Conservation (phyloP, 164 flowering plant genomes). For the Aristolochia contorta region DNA sequence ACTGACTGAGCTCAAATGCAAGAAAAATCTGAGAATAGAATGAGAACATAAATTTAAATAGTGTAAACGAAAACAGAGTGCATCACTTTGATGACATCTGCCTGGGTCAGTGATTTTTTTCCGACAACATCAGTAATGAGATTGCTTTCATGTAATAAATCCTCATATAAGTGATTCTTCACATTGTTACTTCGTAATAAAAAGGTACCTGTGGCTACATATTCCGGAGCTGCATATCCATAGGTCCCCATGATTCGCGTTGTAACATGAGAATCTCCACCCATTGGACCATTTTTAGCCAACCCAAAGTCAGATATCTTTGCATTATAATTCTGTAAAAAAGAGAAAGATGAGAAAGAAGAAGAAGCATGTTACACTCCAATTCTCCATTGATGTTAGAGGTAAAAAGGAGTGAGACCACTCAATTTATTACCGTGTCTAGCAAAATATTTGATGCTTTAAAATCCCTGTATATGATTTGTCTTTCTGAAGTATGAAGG, state of each 20-base stretch:
- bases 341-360: neutral
- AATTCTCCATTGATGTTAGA: too few species aligned
- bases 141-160: too few species aligned
- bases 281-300: conserved; percentile 73
- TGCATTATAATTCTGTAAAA: conserved; percentile 54
- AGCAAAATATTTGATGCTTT: conserved; percentile 84
- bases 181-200: neutral
- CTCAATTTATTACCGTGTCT: conserved; percentile 46
- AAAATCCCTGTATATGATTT: conserved; percentile 77
- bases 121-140: too few species aligned
- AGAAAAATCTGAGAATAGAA: too few species aligned
- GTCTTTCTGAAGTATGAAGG: conserved; percentile 62
- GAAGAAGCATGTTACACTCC: too few species aligned
- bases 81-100: too few species aligned
- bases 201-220: conserved; percentile 71
- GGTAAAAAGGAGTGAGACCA: neutral
- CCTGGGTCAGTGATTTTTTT: too few species aligned
- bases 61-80: too few species aligned
- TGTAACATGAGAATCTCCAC: conserved; percentile 69
- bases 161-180: neutral
- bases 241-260: conserved; percentile 82
- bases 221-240: conserved; percentile 96
- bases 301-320: conserved; percentile 88
- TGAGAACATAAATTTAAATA: too few species aligned
- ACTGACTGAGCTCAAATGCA: too few species aligned